phyloP scores from a whole-genome alignment of 2,329 filamentous ascomycete genomes.

The Rhinocladiella mackenziei region DNA sequence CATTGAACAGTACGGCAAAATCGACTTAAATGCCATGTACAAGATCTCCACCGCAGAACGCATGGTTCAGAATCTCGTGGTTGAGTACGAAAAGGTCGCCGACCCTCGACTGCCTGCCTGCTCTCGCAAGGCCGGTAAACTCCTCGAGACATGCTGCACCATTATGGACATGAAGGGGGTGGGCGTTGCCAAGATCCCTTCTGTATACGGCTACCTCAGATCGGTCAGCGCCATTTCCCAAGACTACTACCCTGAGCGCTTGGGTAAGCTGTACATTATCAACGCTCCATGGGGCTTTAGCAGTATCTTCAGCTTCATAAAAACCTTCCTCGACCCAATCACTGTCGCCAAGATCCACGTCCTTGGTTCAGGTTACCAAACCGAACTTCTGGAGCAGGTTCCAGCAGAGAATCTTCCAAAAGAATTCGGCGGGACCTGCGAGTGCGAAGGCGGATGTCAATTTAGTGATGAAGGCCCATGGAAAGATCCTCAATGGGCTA shows the following conservation, averaged over 20 bases:
- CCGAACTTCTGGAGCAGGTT: constrained; percentile 78
- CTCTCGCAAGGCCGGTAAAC: constrained; percentile 81
- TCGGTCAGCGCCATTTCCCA: constrained; percentile 85
- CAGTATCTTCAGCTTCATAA: constrained; percentile 77
- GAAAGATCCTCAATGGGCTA: constrained; percentile 50
- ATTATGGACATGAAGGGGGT: constrained; percentile 98
- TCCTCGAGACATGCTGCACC: constrained; percentile 96
- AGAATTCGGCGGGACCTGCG: constrained; percentile 77
- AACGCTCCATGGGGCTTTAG: constrained; percentile 97
- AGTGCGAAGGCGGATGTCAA: constrained; percentile 76
- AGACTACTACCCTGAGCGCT: constrained; percentile 97
- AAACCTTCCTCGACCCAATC: constrained; percentile 92
- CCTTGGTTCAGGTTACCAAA: constrained; percentile 74
- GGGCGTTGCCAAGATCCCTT: constrained; percentile 71
- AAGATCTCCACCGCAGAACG: constrained; percentile 89
- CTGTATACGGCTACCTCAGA: constrained; percentile 83
- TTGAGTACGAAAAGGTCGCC: constrained; percentile 94
- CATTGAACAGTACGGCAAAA: constrained; percentile 92
- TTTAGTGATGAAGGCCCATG: constrained; percentile 89
- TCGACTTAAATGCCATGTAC: constrained; percentile 84
- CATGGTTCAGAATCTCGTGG: constrained; percentile 93
- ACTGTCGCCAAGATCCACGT: constrained; percentile 96
- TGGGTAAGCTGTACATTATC: constrained; percentile 95
- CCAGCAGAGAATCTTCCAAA: constrained; percentile 85
- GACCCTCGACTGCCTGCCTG: constrained; percentile 92